These are phyloP conservation scores for Aspergillus brasiliensis DNA, from an alignment of 2,329 filamentous ascomycete genomes.

Conservation along the genomic window DNA sequence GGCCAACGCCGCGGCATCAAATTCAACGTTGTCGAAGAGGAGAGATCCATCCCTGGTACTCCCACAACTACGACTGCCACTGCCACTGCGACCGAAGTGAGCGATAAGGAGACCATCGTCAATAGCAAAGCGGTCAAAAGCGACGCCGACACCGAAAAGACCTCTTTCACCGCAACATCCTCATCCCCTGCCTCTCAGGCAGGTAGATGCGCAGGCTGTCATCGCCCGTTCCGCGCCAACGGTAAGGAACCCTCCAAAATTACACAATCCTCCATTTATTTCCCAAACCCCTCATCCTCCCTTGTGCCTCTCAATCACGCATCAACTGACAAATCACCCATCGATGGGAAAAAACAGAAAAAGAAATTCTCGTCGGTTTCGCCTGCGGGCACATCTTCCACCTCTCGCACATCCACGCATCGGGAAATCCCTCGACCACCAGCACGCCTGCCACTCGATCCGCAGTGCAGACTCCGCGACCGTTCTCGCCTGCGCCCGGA, in stretches of 20 bases:
- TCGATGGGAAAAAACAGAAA: constrained; percentile 42
- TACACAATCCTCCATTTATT: no score
- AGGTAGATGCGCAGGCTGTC: constrained; percentile 43
- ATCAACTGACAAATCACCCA: neutral
- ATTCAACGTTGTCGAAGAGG: constrained; percentile 67
- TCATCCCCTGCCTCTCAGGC: constrained; percentile 15
- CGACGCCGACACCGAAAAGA: constrained; percentile 20
- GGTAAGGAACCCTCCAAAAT: constrained; percentile 39
- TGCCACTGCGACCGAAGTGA: neutral
- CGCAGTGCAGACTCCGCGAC: constrained; percentile 25
- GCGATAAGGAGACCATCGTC: constrained; percentile 4
- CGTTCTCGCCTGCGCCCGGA: constrained; percentile 21
- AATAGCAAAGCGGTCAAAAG: neutral
- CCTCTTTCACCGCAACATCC: constrained; percentile 11
- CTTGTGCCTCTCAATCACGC: neutral
- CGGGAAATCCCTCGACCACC: constrained; percentile 26
- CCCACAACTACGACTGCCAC: neutral
- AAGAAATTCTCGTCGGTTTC: constrained; percentile 64
- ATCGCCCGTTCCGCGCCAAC: constrained; percentile 40
- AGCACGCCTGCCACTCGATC: constrained; percentile 23
- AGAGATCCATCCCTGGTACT: constrained; percentile 7
- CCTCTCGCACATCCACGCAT: constrained; percentile 59
- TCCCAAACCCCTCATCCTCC: neutral
- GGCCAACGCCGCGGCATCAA: constrained; percentile 86
- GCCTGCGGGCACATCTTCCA: constrained; percentile 71